Conservation (phyloP, 2,329 filamentous ascomycete genomes). For the Emmonsiellopsis sp. region DNA sequence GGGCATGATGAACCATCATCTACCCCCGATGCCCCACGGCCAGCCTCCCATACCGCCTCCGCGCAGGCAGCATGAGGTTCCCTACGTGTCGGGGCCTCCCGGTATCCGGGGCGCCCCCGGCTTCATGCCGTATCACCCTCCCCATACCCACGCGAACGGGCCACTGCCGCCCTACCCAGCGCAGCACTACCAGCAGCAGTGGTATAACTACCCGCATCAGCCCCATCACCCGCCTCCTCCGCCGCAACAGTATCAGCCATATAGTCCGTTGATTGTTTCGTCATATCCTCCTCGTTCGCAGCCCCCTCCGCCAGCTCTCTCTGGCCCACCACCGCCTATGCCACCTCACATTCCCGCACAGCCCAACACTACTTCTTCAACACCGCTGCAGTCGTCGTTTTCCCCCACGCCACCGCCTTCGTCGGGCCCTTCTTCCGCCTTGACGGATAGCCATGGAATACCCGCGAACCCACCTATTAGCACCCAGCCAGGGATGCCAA, state of each 20-base stretch:
- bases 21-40: conserved; percentile 38
- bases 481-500: conserved; percentile 17
- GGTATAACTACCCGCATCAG: conserved; percentile 35
- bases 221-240: conserved; percentile 33
- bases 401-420: conserved; percentile 27
- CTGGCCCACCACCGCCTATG: conserved; percentile 25
- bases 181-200: conserved; percentile 35
- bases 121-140: conserved; percentile 50
- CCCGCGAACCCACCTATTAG: conserved; percentile 17
- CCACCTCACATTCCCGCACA: conserved; percentile 22
- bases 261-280: conserved; percentile 36
- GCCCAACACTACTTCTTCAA: conserved; percentile 25
- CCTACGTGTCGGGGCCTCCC: conserved; percentile 35
- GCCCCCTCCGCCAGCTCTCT: conserved; percentile 27
- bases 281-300: conserved; percentile 36
- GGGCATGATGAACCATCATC: conserved; percentile 38
- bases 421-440: conserved; percentile 18
- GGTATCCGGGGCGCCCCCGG: conserved; percentile 50
- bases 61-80: conserved; percentile 37
- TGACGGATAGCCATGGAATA: conserved; percentile 21
- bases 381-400: conserved; percentile 23
- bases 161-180: conserved; percentile 39
- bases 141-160: conserved; percentile 44
- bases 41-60: conserved; percentile 43
- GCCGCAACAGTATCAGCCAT: conserved; percentile 31